phyloP scores from a whole-genome alignment of 768 basidiomycete genomes.

The Suillus clintonianus region DNA sequence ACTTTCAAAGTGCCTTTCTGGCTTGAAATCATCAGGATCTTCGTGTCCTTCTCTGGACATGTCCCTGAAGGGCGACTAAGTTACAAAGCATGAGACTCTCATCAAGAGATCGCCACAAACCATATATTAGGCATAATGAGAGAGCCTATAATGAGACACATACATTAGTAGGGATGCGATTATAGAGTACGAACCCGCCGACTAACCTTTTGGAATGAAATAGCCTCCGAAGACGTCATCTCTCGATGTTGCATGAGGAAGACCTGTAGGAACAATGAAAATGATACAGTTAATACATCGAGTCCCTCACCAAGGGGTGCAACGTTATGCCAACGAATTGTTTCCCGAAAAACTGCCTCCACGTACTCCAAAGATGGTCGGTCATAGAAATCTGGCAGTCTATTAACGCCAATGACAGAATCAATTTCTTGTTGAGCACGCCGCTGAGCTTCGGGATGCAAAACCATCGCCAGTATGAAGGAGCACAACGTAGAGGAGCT shows the following conservation, averaged over 20 bases:
- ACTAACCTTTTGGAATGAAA: constrained; percentile 38
- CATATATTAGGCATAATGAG: constrained; percentile 32
- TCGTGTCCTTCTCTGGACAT: constrained; percentile 32
- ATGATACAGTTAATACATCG: not conserved
- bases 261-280: constrained; percentile 11
- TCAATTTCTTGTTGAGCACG: constrained; percentile 34
- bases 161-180: constrained; percentile 3
- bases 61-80: constrained; percentile 16
- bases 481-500: constrained; percentile 23
- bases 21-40: constrained; percentile 29
- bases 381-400: constrained; percentile 28
- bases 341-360: constrained; percentile 32
- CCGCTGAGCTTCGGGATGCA: constrained; percentile 29
- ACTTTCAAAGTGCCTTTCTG: constrained; percentile 24
- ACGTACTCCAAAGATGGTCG: constrained; percentile 26
- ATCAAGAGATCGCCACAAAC: constrained; percentile 13
- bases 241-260: constrained; percentile 28
- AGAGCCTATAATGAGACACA: not conserved
- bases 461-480: constrained; percentile 31
- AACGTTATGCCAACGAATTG: constrained; percentile 34
- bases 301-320: constrained; percentile 26
- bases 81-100: not conserved
- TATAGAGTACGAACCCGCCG: not conserved
- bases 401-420: constrained; percentile 11
- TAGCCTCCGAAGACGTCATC: constrained; percentile 50